Conservation (phyloP, 2,329 filamentous ascomycete genomes). For the Trichothecium sympodiale region DNA sequence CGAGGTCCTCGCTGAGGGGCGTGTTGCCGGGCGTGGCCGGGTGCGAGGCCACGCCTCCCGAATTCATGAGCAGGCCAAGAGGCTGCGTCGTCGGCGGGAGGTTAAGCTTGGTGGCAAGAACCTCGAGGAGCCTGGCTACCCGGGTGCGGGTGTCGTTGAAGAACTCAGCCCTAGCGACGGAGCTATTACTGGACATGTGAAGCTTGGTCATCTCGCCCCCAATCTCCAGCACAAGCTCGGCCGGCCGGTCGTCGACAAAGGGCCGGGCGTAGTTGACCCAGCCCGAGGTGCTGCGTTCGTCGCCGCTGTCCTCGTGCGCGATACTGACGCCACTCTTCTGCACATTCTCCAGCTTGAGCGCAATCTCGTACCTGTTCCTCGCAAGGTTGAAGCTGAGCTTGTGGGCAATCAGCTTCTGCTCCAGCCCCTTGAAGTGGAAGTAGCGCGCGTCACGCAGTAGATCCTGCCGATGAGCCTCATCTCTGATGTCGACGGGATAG, state of each 20-base stretch:
- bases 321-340: slow-evolving; percentile 74
- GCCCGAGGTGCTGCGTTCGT: slow-evolving; percentile 14
- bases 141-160: slow-evolving; percentile 58
- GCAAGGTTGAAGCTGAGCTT: slow-evolving; percentile 63
- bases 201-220: slow-evolving; percentile 53
- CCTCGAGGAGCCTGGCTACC: slow-evolving; percentile 63
- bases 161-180: slow-evolving; percentile 53
- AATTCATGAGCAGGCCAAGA: slow-evolving; percentile 55
- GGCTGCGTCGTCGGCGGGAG: slow-evolving; percentile 49
- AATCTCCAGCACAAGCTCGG: slow-evolving; percentile 73
- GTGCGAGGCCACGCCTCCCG: slow-evolving; percentile 49
- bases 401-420: slow-evolving; percentile 77
- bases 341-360: slow-evolving; percentile 74
- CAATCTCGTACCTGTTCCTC: slow-evolving; percentile 61
- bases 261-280: slow-evolving; percentile 76
- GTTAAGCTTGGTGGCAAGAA: slow-evolving; percentile 72
- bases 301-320: slow-evolving; percentile 28
- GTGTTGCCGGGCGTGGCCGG: slow-evolving; percentile 58
- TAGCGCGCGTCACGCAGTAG: slow-evolving; percentile 82
- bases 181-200: slow-evolving; percentile 27
- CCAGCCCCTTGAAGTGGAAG: slow-evolving; percentile 83
- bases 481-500: slow-evolving; percentile 67
- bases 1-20: slow-evolving; percentile 56
- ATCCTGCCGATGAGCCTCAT: slow-evolving; percentile 64
- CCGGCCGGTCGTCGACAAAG: slow-evolving; percentile 64